Percentiles rank a stretch among this genome's conserved stretches.
Evolutionary conservation across 768 basidiomycete species (phyloP).

Genomic region (Tylopilus rubrobrunneus): DNA sequence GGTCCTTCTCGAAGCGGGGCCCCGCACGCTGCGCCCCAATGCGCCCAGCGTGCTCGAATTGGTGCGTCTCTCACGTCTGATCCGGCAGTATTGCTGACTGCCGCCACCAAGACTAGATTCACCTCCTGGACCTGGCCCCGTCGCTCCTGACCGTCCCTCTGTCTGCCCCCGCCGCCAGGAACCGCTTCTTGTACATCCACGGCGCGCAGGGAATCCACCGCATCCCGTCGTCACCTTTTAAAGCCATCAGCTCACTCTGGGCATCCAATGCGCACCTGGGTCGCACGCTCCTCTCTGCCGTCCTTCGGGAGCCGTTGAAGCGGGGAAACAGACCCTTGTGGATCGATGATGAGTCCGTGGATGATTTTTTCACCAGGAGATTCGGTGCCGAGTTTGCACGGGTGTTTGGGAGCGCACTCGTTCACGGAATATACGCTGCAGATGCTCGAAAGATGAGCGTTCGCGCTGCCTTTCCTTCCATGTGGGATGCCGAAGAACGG

Average conservation of each 20-base stretch:
- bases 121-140: slow-evolving; percentile 61
- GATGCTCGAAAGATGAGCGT: slow-evolving; percentile 75
- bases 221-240: slow-evolving; percentile 41
- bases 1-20: slow-evolving; percentile 80
- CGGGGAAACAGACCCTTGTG: slow-evolving; percentile 37
- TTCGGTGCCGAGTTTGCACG: slow-evolving; percentile 73
- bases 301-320: slow-evolving; percentile 59
- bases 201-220: slow-evolving; percentile 47
- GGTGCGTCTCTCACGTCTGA: slow-evolving; percentile 40
- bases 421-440: slow-evolving; percentile 92
- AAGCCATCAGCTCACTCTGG: slow-evolving; percentile 35
- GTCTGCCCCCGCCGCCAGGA: slow-evolving; percentile 67
- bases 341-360: slow-evolving; percentile 71
- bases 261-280: slow-evolving; percentile 33
- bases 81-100: slow-evolving; percentile 8
- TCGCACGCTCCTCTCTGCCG: slow-evolving; percentile 47
- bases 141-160: slow-evolving; percentile 64
- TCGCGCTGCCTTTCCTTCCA: slow-evolving; percentile 67
- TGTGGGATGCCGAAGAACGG: slow-evolving; percentile 67
- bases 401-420: slow-evolving; percentile 71
- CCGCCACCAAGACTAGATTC: slow-evolving; percentile 50
- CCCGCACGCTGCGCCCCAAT: slow-evolving; percentile 79
- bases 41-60: slow-evolving; percentile 72
- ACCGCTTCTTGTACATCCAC: slow-evolving; percentile 68
- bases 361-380: slow-evolving; percentile 69